Evolutionary conservation across 345 rosid genomes (phyloP).

Genomic region (Citrus australasica): DNA sequence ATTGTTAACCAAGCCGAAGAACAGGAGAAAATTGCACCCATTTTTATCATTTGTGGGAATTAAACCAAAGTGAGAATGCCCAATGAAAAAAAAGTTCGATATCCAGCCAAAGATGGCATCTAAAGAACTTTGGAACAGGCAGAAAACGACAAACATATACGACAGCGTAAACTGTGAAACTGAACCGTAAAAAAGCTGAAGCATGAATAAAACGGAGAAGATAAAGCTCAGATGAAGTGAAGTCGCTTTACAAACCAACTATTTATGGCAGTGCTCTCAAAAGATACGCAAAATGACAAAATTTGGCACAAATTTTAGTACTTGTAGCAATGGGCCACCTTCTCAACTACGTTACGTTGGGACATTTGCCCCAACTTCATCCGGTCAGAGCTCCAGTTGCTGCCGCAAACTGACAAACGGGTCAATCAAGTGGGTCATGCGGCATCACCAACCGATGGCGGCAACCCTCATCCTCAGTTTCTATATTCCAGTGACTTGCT

Average conservation of each 20-base stretch:
- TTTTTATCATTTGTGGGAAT: too few species aligned
- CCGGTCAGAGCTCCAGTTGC: slow-evolving; percentile 11
- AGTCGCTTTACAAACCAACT: not conserved
- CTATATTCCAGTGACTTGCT: not conserved
- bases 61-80: too few species aligned
- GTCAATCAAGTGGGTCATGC: slow-evolving; percentile 17
- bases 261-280: not conserved
- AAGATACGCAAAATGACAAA: not conserved
- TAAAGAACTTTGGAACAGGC: too few species aligned
- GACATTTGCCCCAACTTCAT: not conserved
- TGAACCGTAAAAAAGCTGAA: not conserved
- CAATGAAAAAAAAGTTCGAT: too few species aligned
- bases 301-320: not conserved
- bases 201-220: not conserved
- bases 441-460: not conserved
- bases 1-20: too few species aligned
- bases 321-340: not conserved
- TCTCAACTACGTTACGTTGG: not conserved
- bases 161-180: not conserved
- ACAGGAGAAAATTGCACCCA: too few species aligned
- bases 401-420: slow-evolving; percentile 10
- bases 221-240: not conserved
- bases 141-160: too few species aligned
- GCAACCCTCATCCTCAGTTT: slow-evolving; percentile 20
- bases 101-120: too few species aligned